Conservation (phyloP, 495 filamentous ascomycete genomes). For the Penicillium paradoxum region DNA sequence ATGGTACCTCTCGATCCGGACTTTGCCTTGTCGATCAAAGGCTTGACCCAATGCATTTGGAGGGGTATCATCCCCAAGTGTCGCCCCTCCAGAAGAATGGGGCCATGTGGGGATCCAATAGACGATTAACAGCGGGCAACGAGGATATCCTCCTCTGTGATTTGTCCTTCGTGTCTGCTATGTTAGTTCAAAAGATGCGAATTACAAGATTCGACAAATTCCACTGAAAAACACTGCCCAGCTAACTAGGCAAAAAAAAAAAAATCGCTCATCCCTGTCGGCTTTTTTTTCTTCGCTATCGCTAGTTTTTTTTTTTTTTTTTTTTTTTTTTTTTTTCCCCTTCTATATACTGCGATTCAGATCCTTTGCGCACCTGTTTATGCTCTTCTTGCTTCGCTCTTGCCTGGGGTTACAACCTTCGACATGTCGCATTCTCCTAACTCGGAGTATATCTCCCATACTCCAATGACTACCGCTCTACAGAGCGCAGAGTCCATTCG, state of each 20-base stretch:
- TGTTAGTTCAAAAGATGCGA: neutral
- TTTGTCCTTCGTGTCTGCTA: neutral
- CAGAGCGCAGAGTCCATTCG: constrained; percentile 11
- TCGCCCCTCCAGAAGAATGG: neutral
- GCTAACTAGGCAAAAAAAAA: neutral
- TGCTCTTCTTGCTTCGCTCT: neutral
- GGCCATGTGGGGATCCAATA: neutral
- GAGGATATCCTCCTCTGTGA: neutral
- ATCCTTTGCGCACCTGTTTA: neutral
- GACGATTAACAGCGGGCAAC: neutral
- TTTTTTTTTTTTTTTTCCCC: neutral
- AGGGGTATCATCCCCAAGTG: neutral
- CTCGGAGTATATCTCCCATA: constrained; percentile 7
- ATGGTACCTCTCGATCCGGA: neutral
- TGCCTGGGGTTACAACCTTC: neutral
- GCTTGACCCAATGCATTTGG: neutral
- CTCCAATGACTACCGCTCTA: constrained; percentile 10
- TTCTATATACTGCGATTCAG: neutral
- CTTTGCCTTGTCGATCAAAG: neutral
- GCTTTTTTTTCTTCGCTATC: neutral
- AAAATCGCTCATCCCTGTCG: neutral
- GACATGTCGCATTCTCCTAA: constrained; percentile 10
- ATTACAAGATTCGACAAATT: neutral
- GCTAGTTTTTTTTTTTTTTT: neutral
- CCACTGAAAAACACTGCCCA: neutral